Base-by-base conservation (phyloP, 2,329 filamentous ascomycete species). In the Trichoderma cornu-damae region DNA sequence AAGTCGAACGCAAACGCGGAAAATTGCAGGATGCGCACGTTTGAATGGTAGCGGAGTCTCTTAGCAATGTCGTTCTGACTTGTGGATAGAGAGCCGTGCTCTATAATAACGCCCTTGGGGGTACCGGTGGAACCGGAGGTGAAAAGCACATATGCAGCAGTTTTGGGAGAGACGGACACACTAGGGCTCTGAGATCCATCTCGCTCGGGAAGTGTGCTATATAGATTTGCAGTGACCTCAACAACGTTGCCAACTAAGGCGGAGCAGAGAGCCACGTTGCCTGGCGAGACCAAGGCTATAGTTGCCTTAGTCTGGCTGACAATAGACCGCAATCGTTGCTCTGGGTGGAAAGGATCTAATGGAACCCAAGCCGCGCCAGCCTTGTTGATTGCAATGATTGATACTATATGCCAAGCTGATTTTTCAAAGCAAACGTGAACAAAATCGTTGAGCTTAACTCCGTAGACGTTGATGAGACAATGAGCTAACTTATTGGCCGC, bases 1-100 rank as follows among this genome's bases (percentile, higher is more conserved):
- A 55, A 22, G 3, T 63, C 59, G 6, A 61, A 58, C 6, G 48
- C 42, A 6, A 40, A 55, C 2, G 56, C 49, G 3, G 56, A 14
- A 32, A 58, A 58, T 6, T 58, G 56, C 3, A 58, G n/a, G 5
- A 55, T 18, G 3, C 56, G 56, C 11, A 26, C 56, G 2, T 47
- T 42, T 30, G 24, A 18, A 12, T 16, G 14, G 12, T 46, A 9
- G 4, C 14, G 35, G 2, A 55, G 8, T 1, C 56, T 54, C 11
- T 55, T 55, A 11, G 34, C 40, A 20, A 54, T 37, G 8, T 12
- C 48, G 2, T n/a, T 54, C 3, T 32, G 24, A 18, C 50, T 58
- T 20, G 56, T 58, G 40, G 40, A 24, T 14, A 58, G 6, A 40
- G 56, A 28, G 1, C 42, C 18, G 5, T 58, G 56, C 9, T 58